Base-by-base conservation (phyloP, 352 stramenopile species). In the Phytophthora europaea region DNA sequence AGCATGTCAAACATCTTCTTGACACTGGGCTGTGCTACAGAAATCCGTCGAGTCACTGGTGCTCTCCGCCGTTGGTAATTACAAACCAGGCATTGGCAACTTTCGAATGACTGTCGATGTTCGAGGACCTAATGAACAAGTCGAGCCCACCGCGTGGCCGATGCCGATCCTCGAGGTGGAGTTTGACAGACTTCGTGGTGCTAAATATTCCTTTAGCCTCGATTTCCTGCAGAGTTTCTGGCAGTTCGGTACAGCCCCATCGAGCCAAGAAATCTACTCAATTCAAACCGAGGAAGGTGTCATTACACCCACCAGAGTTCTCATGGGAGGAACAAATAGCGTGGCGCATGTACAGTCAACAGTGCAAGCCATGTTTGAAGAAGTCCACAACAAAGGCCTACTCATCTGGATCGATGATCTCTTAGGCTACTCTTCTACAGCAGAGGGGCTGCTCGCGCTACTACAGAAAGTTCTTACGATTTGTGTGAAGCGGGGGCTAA, bases 51-150 rank as follows among this genome's bases (percentile, higher is more conserved):
- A 50, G 43, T 22, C 43, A 15, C 18, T 50, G 43, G 43, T 50
- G 43, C 43, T 50, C 43, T 50, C 43, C 43, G 43, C 43, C 43
- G 43, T 50, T 50, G 43, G 18, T 50, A n/a, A 50, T 50, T 22
- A 50, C 8, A 54, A 68, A 31, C 36, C 56, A 26, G 56, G 31
- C 20, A 36, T 31, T 7, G 51, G 31, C 15, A 26, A 48, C 18
- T 43, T 55, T 50, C 65, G 56, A 10, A 72, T 72, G 65, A 66
- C 57, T 13, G 65, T 72, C 0, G 65, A 72, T 48, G 64, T 66
- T 31, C 50, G 50, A 6, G 56, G 31, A 8, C n/a, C 65, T 1
- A 72, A 72, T 28, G 31, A 43, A n/a, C 28, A 47, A 2, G 65
- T 72, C 1, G 65, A 52, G 9, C 40, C 22, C 18, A 47, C 59